Conservation (phyloP, 768 basidiomycete genomes). For the Jaapia argillacea region DNA sequence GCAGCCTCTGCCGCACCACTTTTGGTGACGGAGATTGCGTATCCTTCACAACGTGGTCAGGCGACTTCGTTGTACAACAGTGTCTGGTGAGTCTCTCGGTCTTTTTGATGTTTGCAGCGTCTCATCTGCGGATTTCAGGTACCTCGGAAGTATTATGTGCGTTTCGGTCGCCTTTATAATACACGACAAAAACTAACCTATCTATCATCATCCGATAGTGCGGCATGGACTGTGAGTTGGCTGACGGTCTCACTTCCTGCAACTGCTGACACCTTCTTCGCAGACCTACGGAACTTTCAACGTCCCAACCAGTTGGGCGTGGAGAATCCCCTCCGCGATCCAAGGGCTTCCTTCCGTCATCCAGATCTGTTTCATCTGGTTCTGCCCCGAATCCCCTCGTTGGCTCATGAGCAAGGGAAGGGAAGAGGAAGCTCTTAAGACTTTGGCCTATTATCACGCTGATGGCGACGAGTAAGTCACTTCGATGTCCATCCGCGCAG, state of each 20-base stretch:
- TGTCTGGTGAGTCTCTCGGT: no score
- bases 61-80: slow-evolving; percentile 24
- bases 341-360: slow-evolving; percentile 20
- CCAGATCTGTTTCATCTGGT: slow-evolving; percentile 22
- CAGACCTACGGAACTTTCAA: slow-evolving; percentile 25
- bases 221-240: slow-evolving; percentile 3
- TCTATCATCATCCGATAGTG: background rate
- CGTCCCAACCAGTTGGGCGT: slow-evolving; percentile 17
- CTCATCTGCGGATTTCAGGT: no score
- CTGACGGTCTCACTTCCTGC: background rate
- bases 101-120: no score
- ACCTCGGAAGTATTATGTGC: background rate
- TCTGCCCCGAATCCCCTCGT: slow-evolving; percentile 28
- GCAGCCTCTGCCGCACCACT: slow-evolving; percentile 26
- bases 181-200: background rate
- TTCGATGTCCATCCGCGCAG: background rate
- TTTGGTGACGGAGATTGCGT: slow-evolving; percentile 31
- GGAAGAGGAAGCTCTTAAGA: slow-evolving; percentile 23
- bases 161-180: background rate
- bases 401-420: slow-evolving; percentile 24
- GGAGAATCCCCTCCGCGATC: slow-evolving; percentile 24
- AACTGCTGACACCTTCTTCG: background rate
- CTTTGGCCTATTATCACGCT: slow-evolving; percentile 30
- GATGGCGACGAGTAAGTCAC: slow-evolving; percentile 21
- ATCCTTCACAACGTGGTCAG: slow-evolving; percentile 30